These are phyloP conservation scores for Musa beccarii DNA, from an alignment of 176 grass and related monocot genomes.

Conservation along the genomic window DNA sequence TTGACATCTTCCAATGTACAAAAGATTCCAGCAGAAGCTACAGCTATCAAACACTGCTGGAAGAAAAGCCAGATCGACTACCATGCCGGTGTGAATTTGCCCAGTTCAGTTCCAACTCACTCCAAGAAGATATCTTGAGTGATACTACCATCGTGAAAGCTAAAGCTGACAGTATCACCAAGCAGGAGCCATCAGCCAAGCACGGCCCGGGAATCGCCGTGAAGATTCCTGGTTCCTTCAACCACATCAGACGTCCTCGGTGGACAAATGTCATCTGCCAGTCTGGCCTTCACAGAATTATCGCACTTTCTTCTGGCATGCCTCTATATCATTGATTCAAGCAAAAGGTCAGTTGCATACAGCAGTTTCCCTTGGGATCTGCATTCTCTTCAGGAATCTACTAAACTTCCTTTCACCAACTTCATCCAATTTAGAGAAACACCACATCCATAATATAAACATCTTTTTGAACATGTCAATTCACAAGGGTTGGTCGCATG, in stretches of 20 bases:
- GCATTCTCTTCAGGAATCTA: not conserved
- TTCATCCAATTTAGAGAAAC: not conserved
- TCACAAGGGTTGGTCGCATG: not conserved
- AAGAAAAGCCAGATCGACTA: not conserved
- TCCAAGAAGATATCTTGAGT: not conserved
- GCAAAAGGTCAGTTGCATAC: not conserved
- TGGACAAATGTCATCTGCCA: not conserved
- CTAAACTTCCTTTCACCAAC: not conserved
- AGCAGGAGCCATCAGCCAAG: too few relatives aligned
- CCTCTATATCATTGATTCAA: not conserved
- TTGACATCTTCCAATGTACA: conserved; percentile 4
- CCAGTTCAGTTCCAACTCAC: not conserved
- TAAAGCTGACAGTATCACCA: too few relatives aligned
- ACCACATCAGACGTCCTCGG: too few relatives aligned
- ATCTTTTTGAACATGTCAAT: not conserved
- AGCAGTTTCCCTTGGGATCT: not conserved
- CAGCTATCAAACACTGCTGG: not conserved
- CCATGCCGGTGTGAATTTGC: not conserved
- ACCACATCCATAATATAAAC: not conserved
- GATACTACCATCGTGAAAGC: not conserved
- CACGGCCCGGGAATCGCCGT: too few relatives aligned
- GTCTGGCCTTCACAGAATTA: not conserved
- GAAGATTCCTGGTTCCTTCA: too few relatives aligned
- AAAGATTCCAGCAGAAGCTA: conserved; percentile 2
- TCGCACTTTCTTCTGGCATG: not conserved